phyloP scores from a whole-genome alignment of 345 rosid species.

The Rhizophora mangle region DNA sequence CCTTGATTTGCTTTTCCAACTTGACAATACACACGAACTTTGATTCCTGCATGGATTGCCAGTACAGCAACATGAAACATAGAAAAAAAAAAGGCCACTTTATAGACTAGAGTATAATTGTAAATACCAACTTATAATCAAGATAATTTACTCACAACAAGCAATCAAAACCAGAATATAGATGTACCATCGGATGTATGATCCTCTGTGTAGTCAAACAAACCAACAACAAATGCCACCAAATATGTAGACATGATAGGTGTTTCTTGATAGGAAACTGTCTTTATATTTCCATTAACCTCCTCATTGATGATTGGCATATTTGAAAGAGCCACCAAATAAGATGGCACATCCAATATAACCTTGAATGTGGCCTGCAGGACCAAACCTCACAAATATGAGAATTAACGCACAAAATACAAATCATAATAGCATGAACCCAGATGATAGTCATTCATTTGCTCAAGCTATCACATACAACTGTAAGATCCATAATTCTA shows the following conservation, averaged over 20 bases:
- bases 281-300: constrained; percentile 60
- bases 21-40: constrained; percentile 88
- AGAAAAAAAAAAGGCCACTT: background rate
- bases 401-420: no score
- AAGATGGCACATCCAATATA: constrained; percentile 77
- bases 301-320: constrained; percentile 76
- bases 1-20: constrained; percentile 89
- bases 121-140: constrained; percentile 52
- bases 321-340: constrained; percentile 84
- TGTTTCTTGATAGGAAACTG: constrained; percentile 71
- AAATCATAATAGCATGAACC: no score
- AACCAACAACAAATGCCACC: constrained; percentile 87
- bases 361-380: constrained; percentile 89
- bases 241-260: constrained; percentile 96
- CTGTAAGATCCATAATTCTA: background rate
- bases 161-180: background rate
- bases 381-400: constrained; percentile 9
- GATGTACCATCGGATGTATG: constrained; percentile 78
- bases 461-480: no score
- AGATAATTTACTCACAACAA: background rate
- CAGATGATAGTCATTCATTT: no score
- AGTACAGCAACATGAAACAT: background rate
- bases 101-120: background rate
- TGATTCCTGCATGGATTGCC: constrained; percentile 47
- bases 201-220: constrained; percentile 86